These are phyloP conservation scores for Nemania serpens DNA, from an alignment of 2,329 filamentous ascomycete genomes.

Conservation along the genomic window DNA sequence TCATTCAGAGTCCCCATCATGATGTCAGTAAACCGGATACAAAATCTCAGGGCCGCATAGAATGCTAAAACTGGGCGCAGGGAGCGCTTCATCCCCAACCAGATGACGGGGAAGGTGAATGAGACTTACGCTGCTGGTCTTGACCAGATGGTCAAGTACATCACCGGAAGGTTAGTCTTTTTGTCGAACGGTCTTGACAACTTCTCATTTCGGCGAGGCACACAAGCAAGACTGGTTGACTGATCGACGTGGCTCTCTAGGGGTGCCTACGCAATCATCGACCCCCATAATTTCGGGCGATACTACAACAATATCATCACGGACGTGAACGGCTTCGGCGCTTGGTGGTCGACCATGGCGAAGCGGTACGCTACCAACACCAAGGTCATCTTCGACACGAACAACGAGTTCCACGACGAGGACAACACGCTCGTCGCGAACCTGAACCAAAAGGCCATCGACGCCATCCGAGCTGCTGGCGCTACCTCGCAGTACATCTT, in stretches of 20 bases:
- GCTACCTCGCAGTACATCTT: conserved; percentile 62
- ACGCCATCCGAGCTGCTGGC: conserved; percentile 63
- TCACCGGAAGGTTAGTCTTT: conserved; percentile 30
- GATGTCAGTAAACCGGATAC: conserved; percentile 49
- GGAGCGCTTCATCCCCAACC: conserved; percentile 58
- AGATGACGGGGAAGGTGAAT: conserved; percentile 48
- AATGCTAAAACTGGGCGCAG: conserved; percentile 44
- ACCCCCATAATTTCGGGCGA: conserved; percentile 67
- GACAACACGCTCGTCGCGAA: conserved; percentile 61
- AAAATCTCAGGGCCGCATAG: background rate
- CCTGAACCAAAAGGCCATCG: conserved; percentile 68
- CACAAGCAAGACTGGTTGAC: background rate
- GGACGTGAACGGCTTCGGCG: conserved; percentile 55
- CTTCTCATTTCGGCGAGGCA: background rate
- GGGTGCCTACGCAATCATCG: conserved; percentile 57
- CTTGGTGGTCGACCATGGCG: conserved; percentile 63
- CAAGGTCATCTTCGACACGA: conserved; percentile 67
- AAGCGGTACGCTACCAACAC: conserved; percentile 56
- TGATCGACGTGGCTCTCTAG: conserved; percentile 28
- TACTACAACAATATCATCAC: conserved; percentile 60
- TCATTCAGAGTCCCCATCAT: conserved; percentile 60
- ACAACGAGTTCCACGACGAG: conserved; percentile 70
- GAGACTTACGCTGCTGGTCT: conserved; percentile 37
- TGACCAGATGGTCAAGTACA: conserved; percentile 36
- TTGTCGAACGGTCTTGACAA: too few relatives aligned